phyloP scores from a whole-genome alignment of 2,329 filamentous ascomycete species.

The Phaeosphaeria sp. region DNA sequence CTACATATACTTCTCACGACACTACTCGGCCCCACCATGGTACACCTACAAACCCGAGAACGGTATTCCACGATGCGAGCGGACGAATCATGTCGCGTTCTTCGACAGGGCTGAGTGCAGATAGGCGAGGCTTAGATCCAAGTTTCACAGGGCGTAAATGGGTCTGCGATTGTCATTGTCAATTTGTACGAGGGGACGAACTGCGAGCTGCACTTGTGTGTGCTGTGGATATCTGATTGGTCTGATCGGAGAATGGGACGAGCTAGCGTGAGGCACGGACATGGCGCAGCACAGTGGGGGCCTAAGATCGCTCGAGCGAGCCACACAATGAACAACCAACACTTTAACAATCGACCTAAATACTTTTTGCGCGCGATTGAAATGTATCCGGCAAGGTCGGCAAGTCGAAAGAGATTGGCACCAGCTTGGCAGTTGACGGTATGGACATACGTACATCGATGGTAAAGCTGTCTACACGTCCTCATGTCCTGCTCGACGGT shows the following conservation, averaged over 20 bases:
- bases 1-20: conserved; percentile 4
- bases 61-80: conserved; percentile 2
- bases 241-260: neutral
- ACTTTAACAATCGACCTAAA: neutral
- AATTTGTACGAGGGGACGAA: conserved; percentile 10
- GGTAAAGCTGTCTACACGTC: neutral
- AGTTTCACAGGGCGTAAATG: neutral
- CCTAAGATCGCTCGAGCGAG: neutral
- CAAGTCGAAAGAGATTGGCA: too few species aligned
- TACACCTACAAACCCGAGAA: neutral
- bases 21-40: neutral
- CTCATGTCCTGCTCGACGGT: neutral
- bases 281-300: neutral
- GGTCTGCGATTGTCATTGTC: neutral
- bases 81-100: neutral
- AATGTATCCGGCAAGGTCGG: too few species aligned
- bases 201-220: neutral
- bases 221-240: neutral
- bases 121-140: conserved; percentile 5
- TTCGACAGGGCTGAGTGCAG: neutral
- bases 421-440: neutral
- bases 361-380: too few species aligned
- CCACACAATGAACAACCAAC: neutral
- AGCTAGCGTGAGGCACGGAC: neutral
- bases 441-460: neutral